Evolutionary conservation across 2,329 filamentous ascomycete species (phyloP), one percentile per base, ranked within the genome.

Genomic region (Cryphonectria parasitica): DNA sequence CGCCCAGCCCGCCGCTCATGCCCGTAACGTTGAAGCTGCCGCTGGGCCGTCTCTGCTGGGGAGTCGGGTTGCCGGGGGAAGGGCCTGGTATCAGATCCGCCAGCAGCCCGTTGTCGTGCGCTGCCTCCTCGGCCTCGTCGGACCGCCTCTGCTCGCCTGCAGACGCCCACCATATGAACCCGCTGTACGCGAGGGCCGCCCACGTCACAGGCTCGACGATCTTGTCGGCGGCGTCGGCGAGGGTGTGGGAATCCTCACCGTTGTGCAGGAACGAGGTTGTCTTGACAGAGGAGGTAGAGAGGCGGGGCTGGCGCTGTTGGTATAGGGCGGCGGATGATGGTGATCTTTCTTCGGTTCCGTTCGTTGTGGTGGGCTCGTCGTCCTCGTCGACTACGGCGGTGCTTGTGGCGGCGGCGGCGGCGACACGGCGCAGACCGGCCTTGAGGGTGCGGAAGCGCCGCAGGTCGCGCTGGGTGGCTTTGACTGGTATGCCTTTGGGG

Each of bases 161-260:
- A 22, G 91, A 93, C 2, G 93, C 92, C 93, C 93, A 96, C 93
- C 93, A 96, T 87, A 95, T 93, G 82, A 95, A 95, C 34, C 91
- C 90, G 68, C 88, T 89, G 80, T 95, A 96, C 6, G 93, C 93
- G 36, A 95, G 86, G 0, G 91, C 89, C 0, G 91, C 86, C 93
- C 90, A 92, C 58, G 86, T 90, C 56, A 87, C 78, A 1, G 90
- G 89, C 76, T 92, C 90, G 39, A 90, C 83, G 60, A 91, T 83
- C 68, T 81, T 79, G 69, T 90, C 88, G 34, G 86, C 81, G 10
- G 82, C 83, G 49, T 88, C 84, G 64, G 86, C 84, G 13, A 80
- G 75, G 39, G 77, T 76, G 17, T 64, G 45, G 3, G 80, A 78
- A 6, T 83, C 82, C 25, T 82, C 79, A 62, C 74, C 77, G 31